Percentiles rank a stretch among this genome's conserved stretches.
phyloP scores from a whole-genome alignment of 129 eudicot genomes.

The Sambucus nigra region DNA sequence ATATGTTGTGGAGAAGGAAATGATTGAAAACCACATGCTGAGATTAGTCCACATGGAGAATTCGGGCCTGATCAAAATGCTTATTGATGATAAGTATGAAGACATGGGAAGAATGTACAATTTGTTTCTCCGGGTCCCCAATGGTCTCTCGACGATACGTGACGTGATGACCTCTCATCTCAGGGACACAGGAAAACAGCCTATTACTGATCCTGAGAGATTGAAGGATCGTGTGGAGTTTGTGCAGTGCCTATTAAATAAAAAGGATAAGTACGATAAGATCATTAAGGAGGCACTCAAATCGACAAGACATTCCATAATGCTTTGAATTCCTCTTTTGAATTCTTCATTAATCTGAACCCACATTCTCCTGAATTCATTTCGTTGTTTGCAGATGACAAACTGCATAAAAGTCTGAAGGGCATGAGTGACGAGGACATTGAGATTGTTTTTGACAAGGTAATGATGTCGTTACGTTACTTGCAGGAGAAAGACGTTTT shows the following conservation, averaged over 20 bases:
- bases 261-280: constrained; percentile 51
- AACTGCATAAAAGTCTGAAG: constrained; percentile 56
- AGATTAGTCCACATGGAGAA: constrained; percentile 73
- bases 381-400: constrained; percentile 67
- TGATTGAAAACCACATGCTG: constrained; percentile 76
- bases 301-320: constrained; percentile 74
- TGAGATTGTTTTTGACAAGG: constrained; percentile 59
- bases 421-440: constrained; percentile 73
- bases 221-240: constrained; percentile 70
- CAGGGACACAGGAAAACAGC: constrained; percentile 65
- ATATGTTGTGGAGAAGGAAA: constrained; percentile 77
- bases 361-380: constrained; percentile 63
- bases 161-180: constrained; percentile 66
- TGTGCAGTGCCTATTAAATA: constrained; percentile 51
- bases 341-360: constrained; percentile 55
- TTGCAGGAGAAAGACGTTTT: constrained; percentile 35
- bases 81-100: constrained; percentile 58
- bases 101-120: constrained; percentile 64
- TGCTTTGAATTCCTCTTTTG: constrained; percentile 70
- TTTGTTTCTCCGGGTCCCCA: constrained; percentile 45
- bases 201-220: constrained; percentile 65
- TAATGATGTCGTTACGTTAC: constrained; percentile 67
- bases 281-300: constrained; percentile 43
- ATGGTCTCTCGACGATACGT: constrained; percentile 47
- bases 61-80: constrained; percentile 70